A percentile compares a stretch with the other conserved stretches of the same genome.
These are phyloP conservation scores for Pythium rishiriense DNA, from an alignment of 352 stramenopile species.

Conservation along the genomic window DNA sequence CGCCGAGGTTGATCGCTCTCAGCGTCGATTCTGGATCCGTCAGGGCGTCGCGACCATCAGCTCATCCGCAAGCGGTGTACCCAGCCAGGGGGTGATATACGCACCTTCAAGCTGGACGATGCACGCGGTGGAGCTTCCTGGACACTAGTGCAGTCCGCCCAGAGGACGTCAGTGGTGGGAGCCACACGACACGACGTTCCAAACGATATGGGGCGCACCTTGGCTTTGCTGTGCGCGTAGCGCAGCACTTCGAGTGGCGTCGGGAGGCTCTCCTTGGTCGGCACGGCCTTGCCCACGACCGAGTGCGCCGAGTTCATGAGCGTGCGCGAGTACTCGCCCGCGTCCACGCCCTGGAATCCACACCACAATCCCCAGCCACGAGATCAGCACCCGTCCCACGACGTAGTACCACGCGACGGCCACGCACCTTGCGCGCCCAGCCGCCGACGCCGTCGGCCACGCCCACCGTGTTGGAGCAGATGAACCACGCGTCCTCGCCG, in stretches of 20 bases:
- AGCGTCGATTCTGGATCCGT: slow-evolving; percentile 68
- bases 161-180: not conserved
- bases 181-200: not conserved
- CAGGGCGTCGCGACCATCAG: no score
- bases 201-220: slow-evolving; percentile 33
- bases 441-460: slow-evolving; percentile 87
- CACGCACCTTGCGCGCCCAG: slow-evolving; percentile 76
- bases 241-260: slow-evolving; percentile 71
- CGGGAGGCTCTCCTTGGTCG: slow-evolving; percentile 29
- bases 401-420: not conserved
- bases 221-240: slow-evolving; percentile 62
- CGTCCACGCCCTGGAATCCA: slow-evolving; percentile 67
- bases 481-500: slow-evolving; percentile 87
- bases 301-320: slow-evolving; percentile 64
- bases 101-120: slow-evolving; percentile 79
- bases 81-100: slow-evolving; percentile 4
- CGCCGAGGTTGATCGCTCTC: slow-evolving; percentile 91
- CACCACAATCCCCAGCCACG: not conserved
- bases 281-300: slow-evolving; percentile 24
- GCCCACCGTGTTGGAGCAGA: slow-evolving; percentile 71
- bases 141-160: no score
- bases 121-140: slow-evolving; percentile 83
- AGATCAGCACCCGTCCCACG: not conserved
- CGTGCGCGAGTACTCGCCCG: slow-evolving; percentile 84
- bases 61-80: no score